Conservation (phyloP, 2,329 filamentous ascomycete species). For the Aspergillus hiratsukae region DNA sequence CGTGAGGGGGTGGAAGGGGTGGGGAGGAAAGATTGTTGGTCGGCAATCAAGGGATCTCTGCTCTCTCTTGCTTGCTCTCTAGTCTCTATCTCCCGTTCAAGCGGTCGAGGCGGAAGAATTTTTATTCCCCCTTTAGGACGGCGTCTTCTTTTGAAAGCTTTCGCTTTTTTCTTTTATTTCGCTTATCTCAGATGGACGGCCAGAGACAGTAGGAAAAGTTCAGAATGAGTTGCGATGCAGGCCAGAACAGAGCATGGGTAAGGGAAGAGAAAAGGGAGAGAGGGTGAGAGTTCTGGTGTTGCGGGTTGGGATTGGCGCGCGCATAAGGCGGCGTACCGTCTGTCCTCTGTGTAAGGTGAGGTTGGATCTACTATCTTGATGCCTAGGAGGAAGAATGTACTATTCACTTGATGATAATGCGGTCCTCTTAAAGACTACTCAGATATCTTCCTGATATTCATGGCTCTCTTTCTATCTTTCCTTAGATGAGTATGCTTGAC, state of each 20-base stretch:
- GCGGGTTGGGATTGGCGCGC: not conserved
- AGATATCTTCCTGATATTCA: not conserved
- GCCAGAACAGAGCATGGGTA: not conserved
- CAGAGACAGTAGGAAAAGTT: not conserved
- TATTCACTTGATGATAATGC: not conserved
- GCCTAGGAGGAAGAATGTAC: no score
- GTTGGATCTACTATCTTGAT: no score
- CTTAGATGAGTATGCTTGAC: not conserved
- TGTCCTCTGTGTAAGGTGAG: not conserved
- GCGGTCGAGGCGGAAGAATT: not conserved
- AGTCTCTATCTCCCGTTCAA: not conserved
- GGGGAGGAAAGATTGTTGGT: conserved; percentile 7
- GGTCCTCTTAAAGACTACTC: not conserved
- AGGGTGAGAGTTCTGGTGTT: not conserved
- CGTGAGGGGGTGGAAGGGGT: no score
- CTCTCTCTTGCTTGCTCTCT: not conserved
- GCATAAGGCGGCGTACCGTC: not conserved
- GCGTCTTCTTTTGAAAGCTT: not conserved
- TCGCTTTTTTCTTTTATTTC: not conserved
- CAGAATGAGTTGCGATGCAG: not conserved
- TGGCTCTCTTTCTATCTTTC: not conserved
- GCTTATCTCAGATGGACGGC: not conserved
- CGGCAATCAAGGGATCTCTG: conserved; percentile 18
- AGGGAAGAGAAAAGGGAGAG: not conserved
- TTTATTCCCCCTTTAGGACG: not conserved